Percentiles rank a stretch among this genome's conserved stretches.
phyloP scores from a whole-genome alignment of 139 green algal genomes.

The Closterium sp. region DNA sequence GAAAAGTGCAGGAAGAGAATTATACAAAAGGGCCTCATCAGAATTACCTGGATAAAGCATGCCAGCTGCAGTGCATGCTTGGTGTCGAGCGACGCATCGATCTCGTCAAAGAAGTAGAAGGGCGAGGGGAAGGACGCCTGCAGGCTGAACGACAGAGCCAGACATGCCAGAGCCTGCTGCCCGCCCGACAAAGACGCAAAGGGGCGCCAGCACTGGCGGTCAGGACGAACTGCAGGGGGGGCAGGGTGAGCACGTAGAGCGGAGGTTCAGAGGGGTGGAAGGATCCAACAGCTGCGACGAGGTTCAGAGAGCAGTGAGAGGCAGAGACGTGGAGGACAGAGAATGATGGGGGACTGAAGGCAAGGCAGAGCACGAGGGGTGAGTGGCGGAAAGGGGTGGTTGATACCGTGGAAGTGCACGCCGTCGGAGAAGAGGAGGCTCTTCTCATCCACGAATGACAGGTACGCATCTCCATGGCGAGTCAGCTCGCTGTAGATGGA shows the following conservation, averaged over 20 bases:
- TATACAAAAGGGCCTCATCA: too few species aligned
- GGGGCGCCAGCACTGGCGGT: slow-evolving; percentile 63
- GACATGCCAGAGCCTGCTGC: slow-evolving; percentile 75
- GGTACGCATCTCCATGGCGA: slow-evolving; percentile 40
- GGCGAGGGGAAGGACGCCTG: slow-evolving; percentile 73
- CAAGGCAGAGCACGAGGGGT: background rate
- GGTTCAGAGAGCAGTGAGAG: background rate
- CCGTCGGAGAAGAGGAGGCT: slow-evolving; percentile 40
- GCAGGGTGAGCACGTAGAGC: background rate
- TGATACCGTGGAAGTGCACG: slow-evolving; percentile 36
- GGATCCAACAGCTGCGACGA: background rate
- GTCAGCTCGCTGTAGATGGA: slow-evolving; percentile 36
- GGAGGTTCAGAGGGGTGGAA: background rate
- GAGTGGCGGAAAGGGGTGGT: background rate
- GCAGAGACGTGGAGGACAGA: background rate
- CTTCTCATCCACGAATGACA: slow-evolving; percentile 43
- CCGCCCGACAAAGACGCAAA: slow-evolving; percentile 71
- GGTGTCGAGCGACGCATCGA: slow-evolving; percentile 69
- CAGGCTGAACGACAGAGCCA: slow-evolving; percentile 66
- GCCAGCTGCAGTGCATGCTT: slow-evolving; percentile 60
- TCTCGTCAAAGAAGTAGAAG: slow-evolving; percentile 88
- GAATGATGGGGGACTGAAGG: background rate
- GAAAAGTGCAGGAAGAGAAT: too few species aligned
- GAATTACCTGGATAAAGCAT: slow-evolving; percentile 55
- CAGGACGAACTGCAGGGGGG: slow-evolving; percentile 55